Evolutionary conservation across 495 filamentous ascomycete species (phyloP), one percentile per base, ranked within the genome.

Genomic region (Hypoxylon fuscum): DNA sequence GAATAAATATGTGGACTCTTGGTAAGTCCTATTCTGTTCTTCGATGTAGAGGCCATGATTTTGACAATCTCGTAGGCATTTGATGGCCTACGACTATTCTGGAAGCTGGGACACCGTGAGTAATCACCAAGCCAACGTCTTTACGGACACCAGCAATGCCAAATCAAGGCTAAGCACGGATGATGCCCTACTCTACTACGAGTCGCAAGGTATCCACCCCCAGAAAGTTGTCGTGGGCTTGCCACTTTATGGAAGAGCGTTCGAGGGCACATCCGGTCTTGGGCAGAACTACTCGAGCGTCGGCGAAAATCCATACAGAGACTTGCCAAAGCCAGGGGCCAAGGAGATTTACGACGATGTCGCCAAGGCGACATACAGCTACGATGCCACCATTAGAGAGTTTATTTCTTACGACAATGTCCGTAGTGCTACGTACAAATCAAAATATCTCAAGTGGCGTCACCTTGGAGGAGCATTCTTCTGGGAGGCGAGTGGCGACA

Each of bases 401-500:
- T 81, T 96, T 76, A 76, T 97, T n/a, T 85, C 82, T 55, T 97
- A 92, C 70, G 93, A 97, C 59, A 89, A 81, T 5, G 78, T 85
- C 0, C 73, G 74, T 7, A 83, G 87, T 48, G 87, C 84, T 0
- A 66, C 70, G 37, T 45, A 68, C 49, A 96, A 97, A 77, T 84
- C 81, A 1, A 70, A 76, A 42, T 96, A 89, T 66, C 81, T 96
- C 45, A 71, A 76, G 60, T 53, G 78, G 11, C 80, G 79, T 45
- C 82, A 85, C 5, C 79, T 96, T 6, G 92, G 90, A 2, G 92
- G 93, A 10, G 87, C 83, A 0, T 94, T 97, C 85, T 97, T 90
- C 83, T 97, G 93, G 93, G 93, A 97, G 76, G 86, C 84, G 20
- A 90, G 85, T 69, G 87, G 84, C 20, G 93, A 97, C 69, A 88